Conservation (phyloP, 2,329 filamentous ascomycete species). For the Trichophaea hybrida region DNA sequence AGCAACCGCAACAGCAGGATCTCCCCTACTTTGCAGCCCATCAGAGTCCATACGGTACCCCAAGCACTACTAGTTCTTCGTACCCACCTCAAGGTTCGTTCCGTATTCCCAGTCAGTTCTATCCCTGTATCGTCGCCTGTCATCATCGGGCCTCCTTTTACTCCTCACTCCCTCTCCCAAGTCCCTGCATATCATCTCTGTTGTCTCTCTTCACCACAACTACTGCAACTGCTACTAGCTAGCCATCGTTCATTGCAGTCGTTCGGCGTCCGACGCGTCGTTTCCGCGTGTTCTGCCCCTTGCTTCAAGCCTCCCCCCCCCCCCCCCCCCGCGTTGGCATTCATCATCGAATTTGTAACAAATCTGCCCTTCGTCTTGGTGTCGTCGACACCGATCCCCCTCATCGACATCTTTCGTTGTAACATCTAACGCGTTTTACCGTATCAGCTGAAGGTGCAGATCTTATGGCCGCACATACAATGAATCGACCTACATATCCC, state of each 20-base stretch:
- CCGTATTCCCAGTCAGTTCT: conserved; percentile 3
- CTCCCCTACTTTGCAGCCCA: conserved; percentile 19
- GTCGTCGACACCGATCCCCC: neutral
- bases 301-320: neutral
- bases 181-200: neutral
- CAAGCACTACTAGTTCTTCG: conserved; percentile 16
- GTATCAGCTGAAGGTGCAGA: conserved; percentile 36
- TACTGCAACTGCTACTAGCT: neutral
- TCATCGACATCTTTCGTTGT: neutral
- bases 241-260: neutral
- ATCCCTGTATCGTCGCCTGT: neutral
- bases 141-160: neutral
- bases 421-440: neutral
- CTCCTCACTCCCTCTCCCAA: neutral
- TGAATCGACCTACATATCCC: conserved; percentile 57
- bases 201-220: neutral
- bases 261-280: conserved; percentile 1
- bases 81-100: conserved; percentile 22
- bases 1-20: conserved; percentile 8
- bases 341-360: neutral
- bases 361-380: neutral
- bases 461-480: conserved; percentile 51
- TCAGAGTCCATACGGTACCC: conserved; percentile 21
- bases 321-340: neutral
- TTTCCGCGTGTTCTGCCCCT: neutral